Evolutionary conservation across 306 rosid genomes (phyloP).

Genomic region (Quercus aquifolioides): DNA sequence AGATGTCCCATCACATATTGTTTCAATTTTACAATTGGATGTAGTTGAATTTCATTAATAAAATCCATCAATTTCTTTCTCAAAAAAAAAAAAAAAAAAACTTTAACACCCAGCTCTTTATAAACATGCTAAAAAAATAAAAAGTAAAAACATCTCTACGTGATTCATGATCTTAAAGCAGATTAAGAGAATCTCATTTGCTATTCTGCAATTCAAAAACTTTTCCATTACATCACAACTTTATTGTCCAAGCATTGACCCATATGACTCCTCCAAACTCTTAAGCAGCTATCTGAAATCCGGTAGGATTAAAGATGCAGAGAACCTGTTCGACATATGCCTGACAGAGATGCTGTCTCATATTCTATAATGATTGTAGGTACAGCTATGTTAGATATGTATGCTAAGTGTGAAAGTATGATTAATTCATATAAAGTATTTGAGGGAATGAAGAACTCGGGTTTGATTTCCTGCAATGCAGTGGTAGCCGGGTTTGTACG

Average conservation of each 20-base stretch:
- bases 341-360: conserved; percentile 2
- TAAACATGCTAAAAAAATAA: neutral
- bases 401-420: conserved; percentile 12
- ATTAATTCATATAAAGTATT: neutral
- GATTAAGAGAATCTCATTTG: neutral
- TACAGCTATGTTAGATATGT: neutral
- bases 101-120: neutral
- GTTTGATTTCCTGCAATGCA: conserved; percentile 15
- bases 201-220: neutral
- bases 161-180: neutral
- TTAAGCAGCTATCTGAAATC: neutral
- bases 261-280: neutral
- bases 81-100: too few relatives aligned
- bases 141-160: neutral
- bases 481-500: conserved; percentile 9
- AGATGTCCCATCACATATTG: too few relatives aligned
- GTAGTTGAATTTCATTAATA: too few relatives aligned
- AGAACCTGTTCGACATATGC: conserved; percentile 11
- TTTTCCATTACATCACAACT: neutral
- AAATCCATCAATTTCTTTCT: too few relatives aligned
- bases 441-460: neutral
- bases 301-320: conserved; percentile 2
- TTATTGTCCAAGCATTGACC: neutral
- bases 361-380: conserved; percentile 15
- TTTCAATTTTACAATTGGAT: too few relatives aligned